Base-by-base conservation (phyloP, 2,329 filamentous ascomycete species). In the Fusarium miscanthi region DNA sequence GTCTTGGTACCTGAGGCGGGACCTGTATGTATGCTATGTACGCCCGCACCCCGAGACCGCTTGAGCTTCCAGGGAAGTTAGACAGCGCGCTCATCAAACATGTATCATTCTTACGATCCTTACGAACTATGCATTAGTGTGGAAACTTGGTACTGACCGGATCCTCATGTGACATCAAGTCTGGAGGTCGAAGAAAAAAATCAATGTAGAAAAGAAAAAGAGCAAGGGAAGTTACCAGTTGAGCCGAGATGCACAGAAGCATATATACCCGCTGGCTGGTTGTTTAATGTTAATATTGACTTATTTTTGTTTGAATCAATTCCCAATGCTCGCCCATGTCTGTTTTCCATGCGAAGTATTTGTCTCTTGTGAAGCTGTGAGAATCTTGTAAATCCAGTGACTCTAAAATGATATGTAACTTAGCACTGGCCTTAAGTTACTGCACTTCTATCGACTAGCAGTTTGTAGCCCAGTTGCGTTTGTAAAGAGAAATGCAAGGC, bases 41-140 rank as follows among this genome's bases (percentile, higher is more conserved):
- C 64, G 63, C 64, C 62, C 51, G 70, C 58, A 66, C 59, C 66
- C 52, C 46, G 66, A 74, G 73, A 45, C 27, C 40, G 73, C 59
- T 63, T 40, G 46, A 46, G 64, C 68, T 75, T 70, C 64, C 62
- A 57, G 63, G 72, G 53, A 73, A 73, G 70, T n/a, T 56, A 51
- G 31, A 48, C 56, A 65, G 63, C 57, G 67, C 59, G 51, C 66
- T 65, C 60, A 68, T 63, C 62, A 71, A 68, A 78, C 68, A 77
- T 74, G 77, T 87, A 81, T 80, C 80, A 83, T 88, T 87, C 85
- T 87, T 84, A 88, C 87, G 86, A 87, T 88, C 86, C 85, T 88
- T 87, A 86, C 83, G 84, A 86, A 82, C 80, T 74, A 77, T 76
- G 75, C 72, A 77, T 78, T 79, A 74, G 73, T 76, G 78, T 73